Conservation (phyloP, 768 basidiomycete genomes). For the Mycena filopes region DNA sequence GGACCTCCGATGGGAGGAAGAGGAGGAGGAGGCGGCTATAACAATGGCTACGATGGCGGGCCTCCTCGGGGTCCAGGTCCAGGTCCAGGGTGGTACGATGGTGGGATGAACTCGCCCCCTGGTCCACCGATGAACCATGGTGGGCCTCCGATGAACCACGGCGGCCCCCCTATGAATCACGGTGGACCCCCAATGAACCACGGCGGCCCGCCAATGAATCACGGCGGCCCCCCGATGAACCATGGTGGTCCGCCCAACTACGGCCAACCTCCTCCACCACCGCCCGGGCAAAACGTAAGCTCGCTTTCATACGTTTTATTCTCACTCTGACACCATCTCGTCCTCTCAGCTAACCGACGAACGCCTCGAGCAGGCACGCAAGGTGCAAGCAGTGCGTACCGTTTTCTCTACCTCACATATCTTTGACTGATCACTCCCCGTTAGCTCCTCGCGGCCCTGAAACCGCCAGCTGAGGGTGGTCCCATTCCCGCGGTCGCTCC, state of each 20-base stretch:
- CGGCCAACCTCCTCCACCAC: constrained; percentile 43
- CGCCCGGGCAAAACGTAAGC: constrained; percentile 7
- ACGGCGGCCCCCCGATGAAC: background rate
- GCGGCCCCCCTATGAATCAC: constrained; percentile 25
- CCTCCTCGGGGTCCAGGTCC: constrained; percentile 44
- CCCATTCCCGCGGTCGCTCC: constrained; percentile 44
- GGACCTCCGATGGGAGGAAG: constrained; percentile 23
- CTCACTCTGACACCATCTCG: constrained; percentile 10
- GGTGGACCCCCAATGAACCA: background rate
- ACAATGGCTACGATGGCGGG: constrained; percentile 55
- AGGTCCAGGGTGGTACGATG: constrained; percentile 10
- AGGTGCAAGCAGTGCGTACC: constrained; percentile 75
- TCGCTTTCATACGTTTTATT: background rate
- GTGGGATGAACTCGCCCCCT: background rate
- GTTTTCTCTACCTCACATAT: background rate
- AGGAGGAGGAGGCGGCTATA: constrained; percentile 43
- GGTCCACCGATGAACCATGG: background rate
- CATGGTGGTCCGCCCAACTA: constrained; percentile 26
- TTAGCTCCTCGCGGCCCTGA: constrained; percentile 79
- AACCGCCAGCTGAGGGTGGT: constrained; percentile 66
- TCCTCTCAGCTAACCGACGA: constrained; percentile 67
- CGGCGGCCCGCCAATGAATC: constrained; percentile 8
- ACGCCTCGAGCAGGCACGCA: constrained; percentile 87
- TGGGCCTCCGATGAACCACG: constrained; percentile 14
- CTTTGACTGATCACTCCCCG: background rate